Evolutionary conservation across 2,329 filamentous ascomycete species (phyloP).

Genomic region (Arthroderma uncinatum): DNA sequence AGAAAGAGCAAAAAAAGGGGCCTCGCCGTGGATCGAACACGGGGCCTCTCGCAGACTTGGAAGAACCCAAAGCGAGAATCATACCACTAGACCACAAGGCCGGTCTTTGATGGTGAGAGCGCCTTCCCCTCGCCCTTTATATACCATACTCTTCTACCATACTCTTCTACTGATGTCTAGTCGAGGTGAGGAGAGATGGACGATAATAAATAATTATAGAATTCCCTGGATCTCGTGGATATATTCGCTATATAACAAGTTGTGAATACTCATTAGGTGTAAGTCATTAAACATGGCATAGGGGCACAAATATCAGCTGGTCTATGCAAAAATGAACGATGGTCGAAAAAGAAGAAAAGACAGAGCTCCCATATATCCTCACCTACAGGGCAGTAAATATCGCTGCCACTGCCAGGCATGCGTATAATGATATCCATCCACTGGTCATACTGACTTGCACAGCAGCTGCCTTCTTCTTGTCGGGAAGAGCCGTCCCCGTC

Average conservation of each 20-base stretch:
- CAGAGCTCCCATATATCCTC: not conserved
- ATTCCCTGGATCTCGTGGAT: too few relatives aligned
- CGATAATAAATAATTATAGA: too few relatives aligned
- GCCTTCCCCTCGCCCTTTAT: not conserved
- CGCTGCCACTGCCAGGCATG: not conserved
- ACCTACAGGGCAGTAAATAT: not conserved
- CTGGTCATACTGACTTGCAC: not conserved
- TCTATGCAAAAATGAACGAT: not conserved
- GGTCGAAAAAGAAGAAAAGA: not conserved
- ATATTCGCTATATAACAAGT: too few relatives aligned
- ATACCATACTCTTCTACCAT: too few relatives aligned
- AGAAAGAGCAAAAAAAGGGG: slow-evolving; percentile 6
- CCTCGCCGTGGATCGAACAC: slow-evolving; percentile 8
- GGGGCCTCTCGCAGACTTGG: slow-evolving; percentile 5
- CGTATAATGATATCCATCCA: not conserved
- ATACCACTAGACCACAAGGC: slow-evolving; percentile 53
- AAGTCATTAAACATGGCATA: too few relatives aligned
- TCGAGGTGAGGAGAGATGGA: too few relatives aligned
- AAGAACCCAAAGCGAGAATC: slow-evolving; percentile 57
- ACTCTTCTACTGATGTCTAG: too few relatives aligned
- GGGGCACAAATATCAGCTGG: not conserved
- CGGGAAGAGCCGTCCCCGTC: not conserved
- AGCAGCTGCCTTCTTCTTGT: not conserved
- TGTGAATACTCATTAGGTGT: too few relatives aligned
- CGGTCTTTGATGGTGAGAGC: not conserved